Percentiles rank a stretch among this genome's conserved stretches.
These are phyloP conservation scores for Paracoccidioides brasiliensis DNA, from an alignment of 2,329 filamentous ascomycete genomes.

Conservation along the genomic window DNA sequence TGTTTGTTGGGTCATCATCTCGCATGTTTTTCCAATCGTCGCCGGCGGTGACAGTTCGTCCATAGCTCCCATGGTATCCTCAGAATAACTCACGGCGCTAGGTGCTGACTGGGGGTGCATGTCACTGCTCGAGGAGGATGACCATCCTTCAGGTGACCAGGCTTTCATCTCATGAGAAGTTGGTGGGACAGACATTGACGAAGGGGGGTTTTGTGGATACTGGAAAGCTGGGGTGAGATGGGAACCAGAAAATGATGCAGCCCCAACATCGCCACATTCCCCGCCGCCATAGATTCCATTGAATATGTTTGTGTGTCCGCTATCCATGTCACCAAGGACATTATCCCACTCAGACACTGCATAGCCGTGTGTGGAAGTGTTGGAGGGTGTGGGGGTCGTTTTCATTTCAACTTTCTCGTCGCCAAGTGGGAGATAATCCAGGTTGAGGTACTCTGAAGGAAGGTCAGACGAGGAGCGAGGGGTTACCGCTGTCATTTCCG, in stretches of 20 bases:
- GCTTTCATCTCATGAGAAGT: slow-evolving; percentile 21
- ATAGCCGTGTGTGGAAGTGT: slow-evolving; percentile 30
- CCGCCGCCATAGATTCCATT: slow-evolving; percentile 36
- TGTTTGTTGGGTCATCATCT: not conserved
- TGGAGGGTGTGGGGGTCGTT: slow-evolving; percentile 18
- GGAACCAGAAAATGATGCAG: slow-evolving; percentile 5
- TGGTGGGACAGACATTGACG: slow-evolving; percentile 2
- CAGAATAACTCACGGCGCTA: slow-evolving; percentile 47
- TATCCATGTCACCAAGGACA: slow-evolving; percentile 65
- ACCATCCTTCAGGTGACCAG: slow-evolving; percentile 28
- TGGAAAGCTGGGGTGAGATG: slow-evolving; percentile 6
- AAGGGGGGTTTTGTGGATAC: not conserved
- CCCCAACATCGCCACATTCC: slow-evolving; percentile 24
- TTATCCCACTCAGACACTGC: slow-evolving; percentile 69
- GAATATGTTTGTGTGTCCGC: slow-evolving; percentile 66
- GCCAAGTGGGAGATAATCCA: slow-evolving; percentile 45
- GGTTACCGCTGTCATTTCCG: slow-evolving; percentile 11
- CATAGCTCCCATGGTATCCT: slow-evolving; percentile 44
- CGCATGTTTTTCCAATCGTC: not conserved
- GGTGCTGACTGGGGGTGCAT: slow-evolving; percentile 27
- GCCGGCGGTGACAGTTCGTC: not conserved
- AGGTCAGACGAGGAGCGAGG: slow-evolving; percentile 21
- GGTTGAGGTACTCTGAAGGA: slow-evolving; percentile 27
- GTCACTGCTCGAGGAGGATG: slow-evolving; percentile 28
- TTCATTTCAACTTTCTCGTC: slow-evolving; percentile 23